Base-by-base conservation (phyloP, 768 basidiomycete species). In the Crepidotus variabilis region DNA sequence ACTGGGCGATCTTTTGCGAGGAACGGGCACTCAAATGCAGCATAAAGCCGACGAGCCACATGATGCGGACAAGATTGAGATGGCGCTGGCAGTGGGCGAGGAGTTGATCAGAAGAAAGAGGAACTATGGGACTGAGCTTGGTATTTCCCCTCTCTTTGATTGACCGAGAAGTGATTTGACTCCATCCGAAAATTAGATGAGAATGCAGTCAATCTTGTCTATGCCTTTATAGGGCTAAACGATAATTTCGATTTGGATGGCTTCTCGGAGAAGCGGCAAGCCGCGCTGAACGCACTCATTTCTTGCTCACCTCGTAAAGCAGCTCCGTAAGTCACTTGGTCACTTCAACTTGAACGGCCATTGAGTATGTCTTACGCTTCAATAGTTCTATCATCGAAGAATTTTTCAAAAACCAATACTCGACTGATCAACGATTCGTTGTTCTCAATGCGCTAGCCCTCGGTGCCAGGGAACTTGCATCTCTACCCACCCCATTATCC, bases 371-470 rank as follows among this genome's bases (percentile, higher is more conserved):
- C 58, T 6, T 61, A 14, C 10, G 11, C 28, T 9, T 34, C 2
- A 54, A 9, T 65, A 97, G 95, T 2, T 79, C 83, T 33, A 75
- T 98, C 9, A 86, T 92, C 52, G 93, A 96, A 67, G 92, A 97
- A 65, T 95, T 94, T 71, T 99, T 98, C 75, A 87, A 87, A 62
- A 90, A 89, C 49, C 92, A 96, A 60, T 97, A 96, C 70, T 95
- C 97, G 0, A 81, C 84, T 16, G 80, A 86, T 28, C 94, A 98
- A 63, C 87, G 95, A 7, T 90, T 83, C 58, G 82, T 84, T 9
- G 92, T 94, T 61, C 78, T 98, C 20, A 94, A 90, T 58, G 88
- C 93, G 0, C 75, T 99, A 10, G 92, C 91, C 0, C 70, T 94
- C 33, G 92, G 92, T 6, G 91, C 92, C 6, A 78, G 92, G 56